These are phyloP conservation scores for Piloderma croceum DNA, from an alignment of 768 basidiomycete genomes.

Conservation along the genomic window DNA sequence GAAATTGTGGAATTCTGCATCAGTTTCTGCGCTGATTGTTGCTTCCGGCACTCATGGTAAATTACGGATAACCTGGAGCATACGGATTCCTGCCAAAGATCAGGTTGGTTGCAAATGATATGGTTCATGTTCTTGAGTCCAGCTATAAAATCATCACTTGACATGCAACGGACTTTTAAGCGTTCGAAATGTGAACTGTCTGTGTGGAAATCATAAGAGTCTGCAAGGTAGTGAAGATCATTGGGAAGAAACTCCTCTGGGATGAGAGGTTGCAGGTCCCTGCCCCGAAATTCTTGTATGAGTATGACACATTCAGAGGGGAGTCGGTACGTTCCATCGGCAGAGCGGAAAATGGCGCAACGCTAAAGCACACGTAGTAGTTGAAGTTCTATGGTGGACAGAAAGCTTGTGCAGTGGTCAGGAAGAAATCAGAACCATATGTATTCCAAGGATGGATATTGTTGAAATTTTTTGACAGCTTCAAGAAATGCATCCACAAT, in stretches of 20 bases:
- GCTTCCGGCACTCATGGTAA: no score
- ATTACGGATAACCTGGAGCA: no score
- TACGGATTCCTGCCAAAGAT: no score
- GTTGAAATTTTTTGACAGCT: constrained; percentile 15
- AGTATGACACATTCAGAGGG: constrained; percentile 9
- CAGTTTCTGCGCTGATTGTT: no score
- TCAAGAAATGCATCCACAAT: constrained; percentile 15
- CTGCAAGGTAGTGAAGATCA: constrained; percentile 3
- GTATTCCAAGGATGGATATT: constrained; percentile 11
- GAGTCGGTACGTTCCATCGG: constrained; percentile 6
- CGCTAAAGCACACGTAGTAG: constrained; percentile 7
- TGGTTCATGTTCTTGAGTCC: no score
- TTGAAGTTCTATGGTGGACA: constrained; percentile 9
- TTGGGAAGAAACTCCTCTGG: background rate
- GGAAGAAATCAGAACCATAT: constrained; percentile 23
- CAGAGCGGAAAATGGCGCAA: constrained; percentile 12
- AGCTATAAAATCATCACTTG: no score
- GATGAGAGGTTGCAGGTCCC: background rate
- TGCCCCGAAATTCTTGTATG: background rate
- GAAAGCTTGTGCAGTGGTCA: constrained; percentile 7
- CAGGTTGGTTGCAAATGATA: no score
- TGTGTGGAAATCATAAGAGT: constrained; percentile 2
- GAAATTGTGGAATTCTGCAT: no score
- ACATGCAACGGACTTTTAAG: no score
- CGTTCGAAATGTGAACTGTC: no score